Percentiles rank a stretch among this genome's conserved stretches.
Evolutionary conservation across 768 basidiomycete species (phyloP).

Genomic region (Lentinula lateritia): DNA sequence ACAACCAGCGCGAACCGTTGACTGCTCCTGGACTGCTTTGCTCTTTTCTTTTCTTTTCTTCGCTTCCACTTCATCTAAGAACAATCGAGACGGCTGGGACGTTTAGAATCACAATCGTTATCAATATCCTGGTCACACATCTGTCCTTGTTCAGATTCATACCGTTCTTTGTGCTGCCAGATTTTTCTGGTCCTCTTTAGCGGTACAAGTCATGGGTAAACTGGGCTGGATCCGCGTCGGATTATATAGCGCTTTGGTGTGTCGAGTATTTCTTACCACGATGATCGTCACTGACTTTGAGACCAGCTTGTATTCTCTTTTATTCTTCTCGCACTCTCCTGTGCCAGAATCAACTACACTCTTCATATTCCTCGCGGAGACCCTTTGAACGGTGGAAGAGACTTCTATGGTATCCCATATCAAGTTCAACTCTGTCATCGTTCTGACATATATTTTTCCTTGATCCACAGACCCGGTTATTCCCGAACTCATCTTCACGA

Average conservation of each 20-base stretch:
- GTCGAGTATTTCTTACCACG: background rate
- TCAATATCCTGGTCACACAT: background rate
- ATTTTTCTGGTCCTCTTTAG: too few relatives aligned
- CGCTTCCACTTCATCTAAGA: background rate
- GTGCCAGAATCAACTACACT: constrained; percentile 65
- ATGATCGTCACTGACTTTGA: background rate
- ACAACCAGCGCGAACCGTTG: background rate
- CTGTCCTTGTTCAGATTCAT: background rate
- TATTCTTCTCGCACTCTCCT: constrained; percentile 52
- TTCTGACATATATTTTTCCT: background rate
- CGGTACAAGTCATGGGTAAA: background rate
- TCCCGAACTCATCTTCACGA: constrained; percentile 59
- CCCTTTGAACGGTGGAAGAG: constrained; percentile 46
- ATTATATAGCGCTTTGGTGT: background rate
- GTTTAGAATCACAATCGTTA: background rate
- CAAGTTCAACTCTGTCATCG: background rate
- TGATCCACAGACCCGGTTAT: constrained; percentile 55
- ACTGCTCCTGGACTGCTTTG: too few relatives aligned
- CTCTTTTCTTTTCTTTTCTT: background rate
- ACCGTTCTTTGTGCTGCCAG: background rate
- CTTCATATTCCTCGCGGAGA: constrained; percentile 45
- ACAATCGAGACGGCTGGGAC: background rate
- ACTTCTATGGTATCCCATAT: constrained; percentile 50
- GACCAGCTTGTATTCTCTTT: constrained; percentile 43
- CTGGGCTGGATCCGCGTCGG: background rate